These are phyloP conservation scores for Teratosphaeria epicoccoides DNA, from an alignment of 2,329 filamentous ascomycete species.

Conservation along the genomic window DNA sequence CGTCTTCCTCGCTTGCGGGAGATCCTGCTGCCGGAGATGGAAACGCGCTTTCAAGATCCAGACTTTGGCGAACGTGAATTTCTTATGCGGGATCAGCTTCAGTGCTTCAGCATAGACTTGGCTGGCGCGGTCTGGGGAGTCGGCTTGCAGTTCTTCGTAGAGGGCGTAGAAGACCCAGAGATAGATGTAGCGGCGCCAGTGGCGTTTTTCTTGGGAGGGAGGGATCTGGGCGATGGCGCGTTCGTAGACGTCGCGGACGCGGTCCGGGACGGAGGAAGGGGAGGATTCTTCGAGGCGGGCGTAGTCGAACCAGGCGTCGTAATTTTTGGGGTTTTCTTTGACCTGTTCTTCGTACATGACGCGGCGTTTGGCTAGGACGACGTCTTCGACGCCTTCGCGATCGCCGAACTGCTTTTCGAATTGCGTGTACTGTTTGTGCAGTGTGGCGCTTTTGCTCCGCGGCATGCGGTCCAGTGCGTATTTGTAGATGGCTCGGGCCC, in stretches of 20 bases:
- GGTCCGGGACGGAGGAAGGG: slow-evolving; percentile 56
- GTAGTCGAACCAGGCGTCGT: slow-evolving; percentile 96
- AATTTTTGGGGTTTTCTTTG: slow-evolving; percentile 89
- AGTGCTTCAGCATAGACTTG: slow-evolving; percentile 88
- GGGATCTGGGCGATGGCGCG: slow-evolving; percentile 90
- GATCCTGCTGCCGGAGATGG: slow-evolving; percentile 75
- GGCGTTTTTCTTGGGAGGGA: slow-evolving; percentile 88
- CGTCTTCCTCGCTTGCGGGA: slow-evolving; percentile 73
- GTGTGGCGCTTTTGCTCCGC: slow-evolving; percentile 67
- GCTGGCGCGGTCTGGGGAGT: slow-evolving; percentile 65
- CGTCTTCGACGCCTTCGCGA: slow-evolving; percentile 83
- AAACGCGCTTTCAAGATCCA: slow-evolving; percentile 93
- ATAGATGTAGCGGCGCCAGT: slow-evolving; percentile 96
- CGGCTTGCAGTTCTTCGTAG: slow-evolving; percentile 82
- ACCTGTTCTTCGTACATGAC: slow-evolving; percentile 91
- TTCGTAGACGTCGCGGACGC: slow-evolving; percentile 87
- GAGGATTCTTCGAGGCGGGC: slow-evolving; percentile 79
- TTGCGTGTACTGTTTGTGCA: slow-evolving; percentile 91
- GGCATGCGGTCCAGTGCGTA: slow-evolving; percentile 88
- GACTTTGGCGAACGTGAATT: slow-evolving; percentile 93
- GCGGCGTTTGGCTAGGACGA: slow-evolving; percentile 85
- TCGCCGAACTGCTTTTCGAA: slow-evolving; percentile 99
- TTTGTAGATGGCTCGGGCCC: slow-evolving; percentile 89
- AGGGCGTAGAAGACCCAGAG: slow-evolving; percentile 96
- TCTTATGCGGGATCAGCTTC: slow-evolving; percentile 82